phyloP scores from a whole-genome alignment of 176 grass and related monocot genomes.

The Tillandsia leiboldiana region DNA sequence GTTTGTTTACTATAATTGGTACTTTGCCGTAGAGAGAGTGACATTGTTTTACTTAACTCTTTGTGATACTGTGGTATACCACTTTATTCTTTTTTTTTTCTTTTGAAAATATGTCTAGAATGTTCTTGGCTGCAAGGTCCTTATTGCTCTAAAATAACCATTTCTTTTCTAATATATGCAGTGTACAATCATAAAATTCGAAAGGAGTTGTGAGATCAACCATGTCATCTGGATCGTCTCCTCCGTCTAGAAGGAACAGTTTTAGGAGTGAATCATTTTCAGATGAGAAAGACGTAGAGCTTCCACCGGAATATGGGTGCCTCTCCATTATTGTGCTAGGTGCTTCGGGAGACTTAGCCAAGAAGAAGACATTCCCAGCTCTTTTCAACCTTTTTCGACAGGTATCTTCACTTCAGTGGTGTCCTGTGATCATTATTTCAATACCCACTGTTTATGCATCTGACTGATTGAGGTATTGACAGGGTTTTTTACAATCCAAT shows the following conservation, averaged over 20 bases:
- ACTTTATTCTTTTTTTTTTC: not conserved
- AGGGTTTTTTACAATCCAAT: constrained; percentile 73
- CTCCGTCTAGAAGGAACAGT: constrained; percentile 50
- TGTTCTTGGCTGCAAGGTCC: not conserved
- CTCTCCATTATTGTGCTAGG: constrained; percentile 93
- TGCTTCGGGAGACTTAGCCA: constrained; percentile 97
- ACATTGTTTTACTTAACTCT: not conserved
- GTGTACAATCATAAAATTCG: constrained; percentile 28
- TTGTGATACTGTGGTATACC: not conserved
- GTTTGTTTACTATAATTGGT: not conserved
- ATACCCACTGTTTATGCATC: not conserved
- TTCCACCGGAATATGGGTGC: constrained; percentile 43
- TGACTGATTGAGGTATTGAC: constrained; percentile 16
- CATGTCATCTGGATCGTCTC: constrained; percentile 56
- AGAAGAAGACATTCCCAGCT: constrained; percentile 99
- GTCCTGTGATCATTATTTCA: not conserved
- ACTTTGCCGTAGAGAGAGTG: not conserved
- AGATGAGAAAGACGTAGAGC: constrained; percentile 40
- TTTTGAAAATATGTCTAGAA: not conserved
- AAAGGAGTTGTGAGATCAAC: constrained; percentile 17
- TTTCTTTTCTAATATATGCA: constrained; percentile 23
- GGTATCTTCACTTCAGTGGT: constrained; percentile 34
- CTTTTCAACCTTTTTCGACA: constrained; percentile 90
- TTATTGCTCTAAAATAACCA: not conserved
- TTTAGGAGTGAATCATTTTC: constrained; percentile 46